A percentile compares a stretch with the other conserved stretches of the same genome.
Evolutionary conservation across 2,329 filamentous ascomycete species (phyloP).

Genomic region (Neonectria hederae): DNA sequence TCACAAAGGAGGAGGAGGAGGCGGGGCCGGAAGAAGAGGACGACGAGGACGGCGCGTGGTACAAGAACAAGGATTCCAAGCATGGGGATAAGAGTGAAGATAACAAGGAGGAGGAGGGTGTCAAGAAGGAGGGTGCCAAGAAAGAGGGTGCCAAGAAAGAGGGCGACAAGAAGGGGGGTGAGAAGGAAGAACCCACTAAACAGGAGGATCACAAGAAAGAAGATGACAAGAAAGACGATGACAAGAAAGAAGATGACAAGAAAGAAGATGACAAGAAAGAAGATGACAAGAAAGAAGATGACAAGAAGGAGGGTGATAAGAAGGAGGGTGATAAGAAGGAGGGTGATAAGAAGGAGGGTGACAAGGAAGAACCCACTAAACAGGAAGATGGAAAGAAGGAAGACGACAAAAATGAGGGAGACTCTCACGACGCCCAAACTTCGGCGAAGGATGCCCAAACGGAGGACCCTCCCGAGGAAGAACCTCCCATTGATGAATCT

Average conservation of each 20-base stretch:
- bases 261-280: neutral
- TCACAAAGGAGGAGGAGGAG: neutral
- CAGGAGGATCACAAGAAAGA: neutral
- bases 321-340: neutral
- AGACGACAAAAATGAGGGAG: slow-evolving; percentile 18
- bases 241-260: neutral
- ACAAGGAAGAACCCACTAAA: too few species aligned
- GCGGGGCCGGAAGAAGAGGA: neutral
- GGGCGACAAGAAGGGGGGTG: neutral
- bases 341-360: slow-evolving; percentile 18
- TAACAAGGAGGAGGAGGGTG: neutral
- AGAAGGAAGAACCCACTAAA: neutral
- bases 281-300: neutral
- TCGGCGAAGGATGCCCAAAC: neutral
- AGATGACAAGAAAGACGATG: neutral
- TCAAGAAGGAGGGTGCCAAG: neutral
- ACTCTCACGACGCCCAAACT: neutral
- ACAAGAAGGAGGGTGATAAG: neutral
- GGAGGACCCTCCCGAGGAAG: neutral
- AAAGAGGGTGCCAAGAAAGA: neutral
- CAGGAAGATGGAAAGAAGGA: neutral
- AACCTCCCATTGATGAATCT: neutral
- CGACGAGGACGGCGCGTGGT: neutral
- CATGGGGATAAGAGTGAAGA: neutral
- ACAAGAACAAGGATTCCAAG: neutral